These are phyloP conservation scores for Hortiboletus flavorubellus DNA, from an alignment of 768 basidiomycete genomes.

Conservation along the genomic window DNA sequence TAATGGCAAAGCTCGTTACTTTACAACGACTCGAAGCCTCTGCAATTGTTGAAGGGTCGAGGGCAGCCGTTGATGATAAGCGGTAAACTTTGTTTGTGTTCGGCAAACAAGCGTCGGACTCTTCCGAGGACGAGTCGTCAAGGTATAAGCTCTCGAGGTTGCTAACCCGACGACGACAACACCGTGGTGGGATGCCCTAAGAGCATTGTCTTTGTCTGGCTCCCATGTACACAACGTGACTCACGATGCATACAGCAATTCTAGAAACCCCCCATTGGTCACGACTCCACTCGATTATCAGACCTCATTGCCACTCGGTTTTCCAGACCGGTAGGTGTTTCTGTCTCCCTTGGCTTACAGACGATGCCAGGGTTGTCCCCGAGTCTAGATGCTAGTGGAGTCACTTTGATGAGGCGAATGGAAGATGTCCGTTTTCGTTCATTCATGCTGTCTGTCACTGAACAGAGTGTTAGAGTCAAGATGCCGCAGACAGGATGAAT, in stretches of 20 bases:
- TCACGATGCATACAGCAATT: background rate
- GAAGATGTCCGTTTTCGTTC: background rate
- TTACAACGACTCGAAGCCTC: background rate
- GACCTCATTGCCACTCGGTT: background rate
- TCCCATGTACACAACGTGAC: background rate
- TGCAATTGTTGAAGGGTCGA: background rate
- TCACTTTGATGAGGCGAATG: background rate
- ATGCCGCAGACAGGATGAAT: background rate
- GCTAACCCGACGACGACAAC: background rate
- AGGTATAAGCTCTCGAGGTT: background rate
- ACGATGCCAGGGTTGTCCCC: background rate
- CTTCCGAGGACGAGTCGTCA: background rate
- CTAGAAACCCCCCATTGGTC: no score
- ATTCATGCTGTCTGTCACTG: background rate
- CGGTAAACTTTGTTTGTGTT: background rate
- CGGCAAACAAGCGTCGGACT: background rate
- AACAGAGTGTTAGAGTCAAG: no score
- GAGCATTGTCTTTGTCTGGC: background rate
- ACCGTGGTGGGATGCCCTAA: background rate
- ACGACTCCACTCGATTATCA: background rate
- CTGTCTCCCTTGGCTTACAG: background rate
- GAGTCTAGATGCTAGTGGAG: background rate
- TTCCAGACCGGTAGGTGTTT: background rate
- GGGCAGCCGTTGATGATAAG: no score
- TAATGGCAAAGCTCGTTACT: background rate